Percentiles rank a stretch among this genome's conserved stretches.
Conservation (phyloP, 805 yeast genomes). For the Zygosaccharomyces kombuchaensis region DNA sequence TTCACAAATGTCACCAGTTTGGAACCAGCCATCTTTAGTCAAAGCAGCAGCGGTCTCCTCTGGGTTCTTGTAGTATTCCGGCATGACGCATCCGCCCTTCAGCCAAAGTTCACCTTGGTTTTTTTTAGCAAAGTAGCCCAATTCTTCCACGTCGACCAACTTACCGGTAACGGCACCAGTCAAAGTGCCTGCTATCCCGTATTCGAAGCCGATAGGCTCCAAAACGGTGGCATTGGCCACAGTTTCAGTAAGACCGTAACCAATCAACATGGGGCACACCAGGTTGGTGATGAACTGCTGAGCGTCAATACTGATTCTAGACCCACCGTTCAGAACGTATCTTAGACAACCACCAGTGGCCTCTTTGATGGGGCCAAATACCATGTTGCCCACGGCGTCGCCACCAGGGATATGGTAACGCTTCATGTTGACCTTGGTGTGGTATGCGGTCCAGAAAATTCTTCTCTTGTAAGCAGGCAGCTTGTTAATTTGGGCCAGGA, state of each 20-base stretch:
- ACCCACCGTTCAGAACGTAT: conserved; percentile 81
- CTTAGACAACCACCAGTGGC: conserved; percentile 93
- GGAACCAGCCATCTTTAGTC: conserved; percentile 87
- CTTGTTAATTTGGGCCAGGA: conserved; percentile 65
- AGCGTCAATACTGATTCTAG: conserved; percentile 77
- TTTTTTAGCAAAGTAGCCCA: conserved; percentile 85
- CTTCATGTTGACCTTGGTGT: conserved; percentile 62
- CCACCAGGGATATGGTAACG: conserved; percentile 73
- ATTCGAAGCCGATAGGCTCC: conserved; percentile 61
- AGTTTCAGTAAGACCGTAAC: conserved; percentile 96
- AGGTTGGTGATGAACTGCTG: conserved; percentile 74
- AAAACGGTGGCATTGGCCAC: conserved; percentile 79
- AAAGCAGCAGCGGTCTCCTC: conserved; percentile 75
- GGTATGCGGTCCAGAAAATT: conserved; percentile 84
- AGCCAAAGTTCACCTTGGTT: conserved; percentile 91
- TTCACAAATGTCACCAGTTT: conserved; percentile 95
- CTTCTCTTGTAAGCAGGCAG: conserved; percentile 65
- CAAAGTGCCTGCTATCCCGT: conserved; percentile 76
- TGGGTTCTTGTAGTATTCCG: conserved; percentile 77
- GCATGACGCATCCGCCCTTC: conserved; percentile 65
- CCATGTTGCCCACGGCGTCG: conserved; percentile 52
- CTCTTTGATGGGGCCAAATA: conserved; percentile 83
- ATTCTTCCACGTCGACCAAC: conserved; percentile 84
- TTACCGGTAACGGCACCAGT: conserved; percentile 82
- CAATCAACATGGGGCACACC: conserved; percentile 82